A percentile compares a stretch with the other conserved stretches of the same genome.
Conservation (phyloP, 768 basidiomycete genomes). For the Termitomyces sp. region DNA sequence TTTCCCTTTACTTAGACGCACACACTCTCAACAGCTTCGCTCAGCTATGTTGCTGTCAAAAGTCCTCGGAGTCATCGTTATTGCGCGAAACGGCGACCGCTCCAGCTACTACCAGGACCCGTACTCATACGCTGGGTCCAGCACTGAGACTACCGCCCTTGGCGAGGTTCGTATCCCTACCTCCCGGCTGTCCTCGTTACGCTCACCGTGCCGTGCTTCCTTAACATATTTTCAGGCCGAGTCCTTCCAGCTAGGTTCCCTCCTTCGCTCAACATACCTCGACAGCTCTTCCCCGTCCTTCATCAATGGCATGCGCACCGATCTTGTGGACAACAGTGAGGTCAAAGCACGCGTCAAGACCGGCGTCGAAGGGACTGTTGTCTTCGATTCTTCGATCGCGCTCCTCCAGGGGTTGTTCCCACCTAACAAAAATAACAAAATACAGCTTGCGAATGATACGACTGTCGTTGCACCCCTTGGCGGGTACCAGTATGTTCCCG, state of each 20-base stretch:
- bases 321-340: constrained; percentile 68
- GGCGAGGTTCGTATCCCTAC: constrained; percentile 47
- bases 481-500: constrained; percentile 86
- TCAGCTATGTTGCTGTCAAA: constrained; percentile 40
- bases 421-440: constrained; percentile 66
- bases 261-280: constrained; percentile 64
- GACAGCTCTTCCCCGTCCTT: constrained; percentile 59
- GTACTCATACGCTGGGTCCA: constrained; percentile 51
- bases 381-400: constrained; percentile 82
- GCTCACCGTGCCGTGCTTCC: too few relatives aligned
- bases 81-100: constrained; percentile 78
- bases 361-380: constrained; percentile 79
- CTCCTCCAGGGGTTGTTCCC: constrained; percentile 84
- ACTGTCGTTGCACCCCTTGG: constrained; percentile 66
- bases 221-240: constrained; percentile 40
- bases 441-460: constrained; percentile 73
- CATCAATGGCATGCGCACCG: constrained; percentile 57
- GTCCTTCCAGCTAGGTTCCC: constrained; percentile 56
- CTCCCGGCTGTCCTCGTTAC: neutral
- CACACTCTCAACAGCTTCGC: neutral
- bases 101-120: constrained; percentile 67
- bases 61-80: constrained; percentile 72
- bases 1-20: neutral
- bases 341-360: constrained; percentile 77
- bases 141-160: constrained; percentile 69